phyloP scores from a whole-genome alignment of 805 yeast species.

The Suhomyces sp. region DNA sequence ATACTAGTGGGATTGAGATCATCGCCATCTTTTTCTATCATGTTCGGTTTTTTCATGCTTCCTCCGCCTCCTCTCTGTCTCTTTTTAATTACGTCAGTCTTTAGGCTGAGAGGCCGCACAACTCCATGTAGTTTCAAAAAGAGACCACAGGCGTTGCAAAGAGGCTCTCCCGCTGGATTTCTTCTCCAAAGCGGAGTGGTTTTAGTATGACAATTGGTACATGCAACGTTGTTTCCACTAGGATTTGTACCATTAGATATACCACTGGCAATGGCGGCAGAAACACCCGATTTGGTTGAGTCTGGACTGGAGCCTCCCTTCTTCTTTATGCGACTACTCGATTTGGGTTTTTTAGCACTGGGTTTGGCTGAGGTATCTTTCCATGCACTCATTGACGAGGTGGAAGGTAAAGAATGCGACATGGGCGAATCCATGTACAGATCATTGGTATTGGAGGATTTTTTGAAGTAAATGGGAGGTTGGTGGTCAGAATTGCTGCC shows the following conservation, averaged over 20 bases:
- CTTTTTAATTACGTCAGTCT: slow-evolving; percentile 89
- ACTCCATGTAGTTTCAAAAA: slow-evolving; percentile 93
- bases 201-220: slow-evolving; percentile 87
- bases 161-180: slow-evolving; percentile 85
- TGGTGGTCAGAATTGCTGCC: neutral
- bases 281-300: neutral
- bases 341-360: slow-evolving; percentile 5
- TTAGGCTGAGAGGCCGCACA: slow-evolving; percentile 84
- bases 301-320: neutral
- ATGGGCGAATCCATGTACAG: neutral
- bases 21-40: slow-evolving; percentile 47
- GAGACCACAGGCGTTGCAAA: slow-evolving; percentile 95
- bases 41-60: slow-evolving; percentile 12
- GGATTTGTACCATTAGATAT: neutral
- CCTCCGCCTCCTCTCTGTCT: slow-evolving; percentile 61
- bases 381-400: slow-evolving; percentile 1
- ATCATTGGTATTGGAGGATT: neutral
- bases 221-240: slow-evolving; percentile 28
- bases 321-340: slow-evolving; percentile 6
- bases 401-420: slow-evolving; percentile 9
- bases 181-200: slow-evolving; percentile 96
- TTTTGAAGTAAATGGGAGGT: neutral
- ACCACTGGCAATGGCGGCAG: neutral
- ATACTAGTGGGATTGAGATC: slow-evolving; percentile 48
- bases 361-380: slow-evolving; percentile 2